A percentile compares a stretch with the other conserved stretches of the same genome.
These are phyloP conservation scores for Carex arenaria DNA, from an alignment of 202 grass and related monocot genomes.

Conservation along the genomic window DNA sequence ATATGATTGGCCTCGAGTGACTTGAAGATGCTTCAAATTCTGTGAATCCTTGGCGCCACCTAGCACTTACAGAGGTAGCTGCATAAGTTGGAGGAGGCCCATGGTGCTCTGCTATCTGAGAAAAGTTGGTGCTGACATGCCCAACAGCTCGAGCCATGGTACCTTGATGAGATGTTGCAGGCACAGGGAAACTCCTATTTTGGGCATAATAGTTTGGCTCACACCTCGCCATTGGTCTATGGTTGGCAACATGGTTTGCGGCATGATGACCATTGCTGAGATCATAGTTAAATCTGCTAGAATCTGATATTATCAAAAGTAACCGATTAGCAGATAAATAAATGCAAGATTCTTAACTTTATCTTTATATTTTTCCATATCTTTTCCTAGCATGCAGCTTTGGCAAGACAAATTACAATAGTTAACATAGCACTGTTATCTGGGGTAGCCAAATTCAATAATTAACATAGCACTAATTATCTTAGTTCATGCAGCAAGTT, in stretches of 20 bases:
- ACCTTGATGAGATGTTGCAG: conserved; percentile 17
- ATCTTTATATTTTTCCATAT: not conserved
- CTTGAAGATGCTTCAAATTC: conserved; percentile 35
- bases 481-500: not conserved
- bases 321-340: not conserved
- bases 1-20: conserved; percentile 30
- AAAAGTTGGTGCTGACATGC: not conserved
- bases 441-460: not conserved
- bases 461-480: not conserved
- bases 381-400: not conserved
- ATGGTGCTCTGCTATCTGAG: conserved; percentile 9
- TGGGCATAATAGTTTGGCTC: conserved; percentile 11
- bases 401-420: not conserved
- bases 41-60: not conserved
- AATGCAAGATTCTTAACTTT: not conserved
- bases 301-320: conserved; percentile 17
- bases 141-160: conserved; percentile 1
- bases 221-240: not conserved
- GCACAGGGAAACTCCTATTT: not conserved
- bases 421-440: not conserved
- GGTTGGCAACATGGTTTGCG: not conserved
- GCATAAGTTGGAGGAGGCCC: not conserved
- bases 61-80: conserved; percentile 9
- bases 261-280: conserved; percentile 6
- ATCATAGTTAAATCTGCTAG: conserved; percentile 21